Evolutionary conservation across 371 early-diverging fungal species (phyloP).

Genomic region (Dichotomocladium elegans): DNA sequence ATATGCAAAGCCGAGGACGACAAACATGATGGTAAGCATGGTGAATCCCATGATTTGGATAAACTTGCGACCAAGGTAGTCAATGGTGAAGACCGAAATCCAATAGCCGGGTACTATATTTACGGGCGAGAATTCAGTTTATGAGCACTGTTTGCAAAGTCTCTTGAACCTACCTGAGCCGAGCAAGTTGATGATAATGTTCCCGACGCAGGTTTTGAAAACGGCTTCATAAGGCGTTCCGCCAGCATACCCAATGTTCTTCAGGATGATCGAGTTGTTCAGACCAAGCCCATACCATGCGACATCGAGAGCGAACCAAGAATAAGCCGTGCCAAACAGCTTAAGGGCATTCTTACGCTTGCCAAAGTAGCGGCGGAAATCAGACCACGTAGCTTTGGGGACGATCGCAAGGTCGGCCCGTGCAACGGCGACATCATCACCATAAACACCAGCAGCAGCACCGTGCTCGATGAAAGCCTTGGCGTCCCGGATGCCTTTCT

Average conservation of each 20-base stretch:
- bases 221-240: conserved; percentile 47
- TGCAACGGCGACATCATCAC: conserved; percentile 21
- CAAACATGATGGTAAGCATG: conserved; percentile 44
- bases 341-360: conserved; percentile 52
- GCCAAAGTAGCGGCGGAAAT: conserved; percentile 60
- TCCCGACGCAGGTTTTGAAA: conserved; percentile 65
- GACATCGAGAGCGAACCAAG: conserved; percentile 81
- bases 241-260: conserved; percentile 62
- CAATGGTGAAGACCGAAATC: conserved; percentile 79
- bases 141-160: background rate
- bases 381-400: conserved; percentile 42
- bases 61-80: conserved; percentile 75
- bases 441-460: conserved; percentile 29
- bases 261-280: conserved; percentile 68
- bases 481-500: conserved; percentile 55
- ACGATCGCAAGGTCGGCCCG: conserved; percentile 10
- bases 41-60: conserved; percentile 76
- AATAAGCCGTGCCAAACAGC: conserved; percentile 57
- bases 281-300: conserved; percentile 86
- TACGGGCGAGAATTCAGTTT: background rate
- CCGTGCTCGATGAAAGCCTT: conserved; percentile 36
- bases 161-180: conserved; percentile 47
- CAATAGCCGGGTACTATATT: conserved; percentile 76
- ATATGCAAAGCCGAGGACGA: conserved; percentile 45
- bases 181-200: conserved; percentile 71